phyloP scores from a whole-genome alignment of 768 basidiomycete genomes.

The Mycena pura region DNA sequence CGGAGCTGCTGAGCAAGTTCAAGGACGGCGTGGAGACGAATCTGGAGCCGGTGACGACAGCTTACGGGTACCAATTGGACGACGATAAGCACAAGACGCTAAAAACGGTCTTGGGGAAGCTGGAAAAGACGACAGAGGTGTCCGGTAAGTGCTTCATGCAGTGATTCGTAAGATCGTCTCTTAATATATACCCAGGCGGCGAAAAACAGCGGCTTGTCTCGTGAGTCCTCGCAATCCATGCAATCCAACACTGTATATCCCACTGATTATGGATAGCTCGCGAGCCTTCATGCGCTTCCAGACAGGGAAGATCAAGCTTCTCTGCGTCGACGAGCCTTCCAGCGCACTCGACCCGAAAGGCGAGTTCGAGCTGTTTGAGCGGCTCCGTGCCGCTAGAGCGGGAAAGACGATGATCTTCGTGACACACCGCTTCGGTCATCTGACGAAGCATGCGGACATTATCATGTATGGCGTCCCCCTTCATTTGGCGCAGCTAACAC shows the following conservation, averaged over 20 bases:
- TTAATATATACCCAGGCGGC: constrained; percentile 2
- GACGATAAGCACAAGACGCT: constrained; percentile 6
- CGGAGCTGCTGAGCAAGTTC: constrained; percentile 3
- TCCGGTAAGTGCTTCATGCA: background rate
- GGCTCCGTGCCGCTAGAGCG: background rate
- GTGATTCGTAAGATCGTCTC: background rate
- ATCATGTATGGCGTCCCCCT: constrained; percentile 6
- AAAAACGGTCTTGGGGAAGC: background rate
- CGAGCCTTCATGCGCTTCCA: constrained; percentile 24
- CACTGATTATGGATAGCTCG: constrained; percentile 2
- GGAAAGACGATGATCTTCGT: constrained; percentile 25
- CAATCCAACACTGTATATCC: background rate
- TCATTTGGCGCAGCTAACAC: background rate
- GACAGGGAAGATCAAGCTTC: constrained; percentile 8
- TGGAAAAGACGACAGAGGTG: constrained; percentile 13
- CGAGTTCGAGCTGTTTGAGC: constrained; percentile 16
- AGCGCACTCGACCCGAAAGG: constrained; percentile 13
- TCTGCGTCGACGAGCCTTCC: constrained; percentile 15
- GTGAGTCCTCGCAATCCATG: background rate
- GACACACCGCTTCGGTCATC: constrained; percentile 16
- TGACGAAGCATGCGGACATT: constrained; percentile 23
- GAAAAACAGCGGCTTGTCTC: constrained; percentile 16
- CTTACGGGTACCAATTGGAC: constrained; percentile 1
- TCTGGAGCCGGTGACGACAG: background rate
- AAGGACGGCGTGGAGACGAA: constrained; percentile 6